Base-by-base conservation (phyloP, 208 protist species). In the Wallacemonas sp. region DNA sequence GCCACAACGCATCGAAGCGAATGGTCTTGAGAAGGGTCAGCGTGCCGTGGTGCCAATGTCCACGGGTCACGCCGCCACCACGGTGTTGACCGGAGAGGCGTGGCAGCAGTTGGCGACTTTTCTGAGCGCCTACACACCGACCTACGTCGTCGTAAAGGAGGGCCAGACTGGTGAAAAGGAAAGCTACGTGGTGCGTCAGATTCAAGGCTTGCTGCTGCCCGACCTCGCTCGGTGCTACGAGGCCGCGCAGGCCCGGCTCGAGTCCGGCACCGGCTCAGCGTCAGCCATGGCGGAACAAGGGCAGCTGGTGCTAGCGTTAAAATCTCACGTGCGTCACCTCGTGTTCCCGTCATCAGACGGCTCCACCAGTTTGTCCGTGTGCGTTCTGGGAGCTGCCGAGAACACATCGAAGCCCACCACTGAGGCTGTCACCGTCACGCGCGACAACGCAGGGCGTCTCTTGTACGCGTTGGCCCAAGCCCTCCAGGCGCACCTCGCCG, bases 61-160 rank as follows among this genome's bases (percentile, higher is more conserved):
- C n/a, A n/a, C n/a, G n/a, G n/a, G n/a, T n/a, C n/a, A 19, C 17
- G 11, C 42, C 42, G 26, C 9, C 6, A 38, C 51, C 12, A 19
- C 28, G 12, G 26, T 21, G 3, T 31, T 58, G 14, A 58, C 51
- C 5, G 1, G 17, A 11, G 51, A 34, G 9, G 51, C 15, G n/a
- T 15, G 51, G 28, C 51, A 58, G 26, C 51, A 58, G 51, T 31
- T 58, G 12, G 24, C 51, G 17, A 58, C 51, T 5, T 58, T 58
- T 31, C 22, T 58, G 14, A 42, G 30, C 28, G 51, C 51, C 5
- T 58, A 39, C 30, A 39, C 51, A 21, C 51, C 51, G 9, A 19
- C 17, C 44, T 49, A 41, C 36, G 36, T 14, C 9, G 36, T 41
- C 36, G 6, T 14, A 14, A 41, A 41, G n/a, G n/a, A n/a, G n/a